Evolutionary conservation across 2,329 filamentous ascomycete genomes (phyloP).

Genomic region (Xylaria sp.): DNA sequence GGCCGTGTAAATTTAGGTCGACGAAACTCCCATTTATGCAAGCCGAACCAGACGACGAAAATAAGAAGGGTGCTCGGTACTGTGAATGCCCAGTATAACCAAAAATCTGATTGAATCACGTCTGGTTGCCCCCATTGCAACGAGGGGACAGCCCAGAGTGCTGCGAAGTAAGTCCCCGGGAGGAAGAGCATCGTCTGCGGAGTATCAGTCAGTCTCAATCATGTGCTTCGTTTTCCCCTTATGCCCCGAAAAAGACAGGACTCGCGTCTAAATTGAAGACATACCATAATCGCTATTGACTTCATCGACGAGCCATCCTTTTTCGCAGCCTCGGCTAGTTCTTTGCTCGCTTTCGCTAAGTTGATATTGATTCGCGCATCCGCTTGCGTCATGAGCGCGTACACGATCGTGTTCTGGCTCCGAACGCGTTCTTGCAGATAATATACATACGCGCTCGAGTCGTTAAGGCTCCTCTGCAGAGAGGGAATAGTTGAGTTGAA

Average conservation of each 20-base stretch:
- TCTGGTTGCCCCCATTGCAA: conserved; percentile 24
- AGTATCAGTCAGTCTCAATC: not conserved
- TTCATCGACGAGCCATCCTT: conserved; percentile 26
- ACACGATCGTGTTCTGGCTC: conserved; percentile 31
- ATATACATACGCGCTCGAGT: conserved; percentile 31
- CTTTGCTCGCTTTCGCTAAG: conserved; percentile 30
- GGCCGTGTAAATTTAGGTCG: not conserved
- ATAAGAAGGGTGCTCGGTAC: conserved; percentile 17
- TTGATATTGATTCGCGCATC: conserved; percentile 28
- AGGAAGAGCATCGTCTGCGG: conserved; percentile 27
- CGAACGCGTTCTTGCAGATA: conserved; percentile 30
- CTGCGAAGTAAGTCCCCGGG: conserved; percentile 27
- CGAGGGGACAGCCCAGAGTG: conserved; percentile 24
- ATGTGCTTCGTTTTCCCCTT: not conserved
- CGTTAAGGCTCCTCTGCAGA: conserved; percentile 23
- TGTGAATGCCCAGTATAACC: conserved; percentile 31
- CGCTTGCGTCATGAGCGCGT: conserved; percentile 29
- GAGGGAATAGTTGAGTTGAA: conserved; percentile 26
- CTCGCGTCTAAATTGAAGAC: not conserved
- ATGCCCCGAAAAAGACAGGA: not conserved
- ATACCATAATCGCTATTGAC: conserved; percentile 27
- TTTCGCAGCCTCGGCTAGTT: conserved; percentile 26
- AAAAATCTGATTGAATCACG: conserved; percentile 22
- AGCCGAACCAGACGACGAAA: conserved; percentile 29
- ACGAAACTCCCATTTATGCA: conserved; percentile 19